Evolutionary conservation across 176 grass and related monocot genomes (phyloP), one percentile per base, ranked within the genome.

Genomic region (Oryza rufipogon): DNA sequence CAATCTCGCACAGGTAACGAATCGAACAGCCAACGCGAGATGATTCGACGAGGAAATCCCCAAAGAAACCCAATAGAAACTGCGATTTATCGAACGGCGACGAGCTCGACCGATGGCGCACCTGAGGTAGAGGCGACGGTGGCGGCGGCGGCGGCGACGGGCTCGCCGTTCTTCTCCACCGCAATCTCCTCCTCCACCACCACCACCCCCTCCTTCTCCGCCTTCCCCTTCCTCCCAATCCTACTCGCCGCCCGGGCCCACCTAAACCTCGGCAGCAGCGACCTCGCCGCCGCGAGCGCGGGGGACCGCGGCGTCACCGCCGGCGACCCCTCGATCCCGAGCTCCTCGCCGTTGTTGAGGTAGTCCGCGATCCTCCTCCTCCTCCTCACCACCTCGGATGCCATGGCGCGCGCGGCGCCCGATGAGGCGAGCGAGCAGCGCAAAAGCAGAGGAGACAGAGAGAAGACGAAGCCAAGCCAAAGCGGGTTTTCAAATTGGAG

Each of bases 321-420:
- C 1, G 30, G 13, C 1, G 11, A 2, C 2, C 46, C 86, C 5
- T 75, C 75, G 3, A 20, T 3, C 20, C 83, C 82, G 61, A 85
- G 60, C 73, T 91, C 90, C 74, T 91, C 90, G n/a, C 86, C 86
- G 49, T 86, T 86, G 86, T 91, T 88, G 83, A 91, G 86, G 83
- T 86, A 91, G 13, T 91, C 90, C 17, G 86, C 51, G 82, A 91
- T 91, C 73, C 90, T 88, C 86, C 79, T 54, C 86, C 79, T 54
- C 9, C 10, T 26, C 9, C 10, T 26, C 9, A 26, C 25, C 9
- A 26, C 25, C 11, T 82, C 90, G 1, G 72, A 74, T 1, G 22
- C 48, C 80, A 81, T 71, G 5, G 65, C 5, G 1, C 9, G 0
- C 2, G 7, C 68, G 84, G 68, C 68, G 76, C 54, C 83, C 66